Evolutionary conservation across 805 yeast species (phyloP).

Genomic region (Jamesozyma jinghongensis): DNA sequence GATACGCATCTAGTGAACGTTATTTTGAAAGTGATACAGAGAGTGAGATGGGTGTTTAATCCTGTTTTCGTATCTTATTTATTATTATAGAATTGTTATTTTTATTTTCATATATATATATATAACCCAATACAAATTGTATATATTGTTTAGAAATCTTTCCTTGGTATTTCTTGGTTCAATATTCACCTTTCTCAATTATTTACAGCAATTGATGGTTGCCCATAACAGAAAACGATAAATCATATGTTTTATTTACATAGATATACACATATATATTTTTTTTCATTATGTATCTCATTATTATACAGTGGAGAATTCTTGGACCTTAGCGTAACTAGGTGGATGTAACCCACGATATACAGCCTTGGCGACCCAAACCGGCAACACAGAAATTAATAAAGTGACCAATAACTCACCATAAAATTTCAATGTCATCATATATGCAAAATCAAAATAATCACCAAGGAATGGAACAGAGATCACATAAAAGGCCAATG

Average conservation of each 20-base stretch:
- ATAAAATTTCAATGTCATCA: constrained; percentile 46
- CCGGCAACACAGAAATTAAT: constrained; percentile 70
- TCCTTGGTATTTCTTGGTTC: too few relatives aligned
- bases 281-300: neutral
- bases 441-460: constrained; percentile 69
- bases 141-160: too few relatives aligned
- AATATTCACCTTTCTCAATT: too few relatives aligned
- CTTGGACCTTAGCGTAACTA: constrained; percentile 93
- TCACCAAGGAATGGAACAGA: constrained; percentile 80
- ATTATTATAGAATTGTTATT: neutral
- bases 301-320: constrained; percentile 33
- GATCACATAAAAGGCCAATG: constrained; percentile 55
- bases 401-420: constrained; percentile 65
- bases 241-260: neutral
- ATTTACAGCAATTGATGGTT: too few relatives aligned
- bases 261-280: neutral
- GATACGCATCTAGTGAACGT: constrained; percentile 10
- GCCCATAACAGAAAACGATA: too few relatives aligned
- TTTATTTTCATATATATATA: neutral
- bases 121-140: too few relatives aligned
- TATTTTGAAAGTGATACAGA: constrained; percentile 14
- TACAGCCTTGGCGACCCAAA: constrained; percentile 74
- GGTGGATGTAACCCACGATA: constrained; percentile 82
- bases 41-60: constrained; percentile 7
- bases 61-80: neutral